Base-by-base conservation (phyloP, 768 basidiomycete genomes). In the Serendipita indica region DNA sequence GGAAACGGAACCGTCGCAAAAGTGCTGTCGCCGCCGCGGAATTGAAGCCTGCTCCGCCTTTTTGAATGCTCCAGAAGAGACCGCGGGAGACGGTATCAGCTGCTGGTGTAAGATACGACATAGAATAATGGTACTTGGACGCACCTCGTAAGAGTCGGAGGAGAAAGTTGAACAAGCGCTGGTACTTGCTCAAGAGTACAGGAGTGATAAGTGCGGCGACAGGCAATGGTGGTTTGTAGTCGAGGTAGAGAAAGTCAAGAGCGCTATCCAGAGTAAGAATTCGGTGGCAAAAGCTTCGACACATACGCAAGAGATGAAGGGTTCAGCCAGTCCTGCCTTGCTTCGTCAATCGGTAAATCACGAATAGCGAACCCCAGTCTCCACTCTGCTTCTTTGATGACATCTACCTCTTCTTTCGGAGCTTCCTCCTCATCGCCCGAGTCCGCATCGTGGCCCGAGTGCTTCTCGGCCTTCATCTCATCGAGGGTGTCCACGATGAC, bases 161-260 rank as follows among this genome's bases (percentile, higher is more conserved):
- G 46, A 90, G 77, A 64, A 91, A 82, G 0, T 84, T 76, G 67
- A 91, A 90, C 61, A 92, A 73, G 37, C 86, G 74, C 63, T 91
- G 87, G 66, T 93, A 93, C 67, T 92, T 93, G 3, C 79, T 82
- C n/a, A 92, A 69, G 32, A 86, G 77, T 3, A 78, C 74, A 0
- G 79, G 73, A 1, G 87, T 80, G 32, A 94, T 84, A 7, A 94
- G 67, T 10, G 82, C 75, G 45, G 82, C 79, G 35, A 94, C 71
- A 0, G 89, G 79, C n/a, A 75, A 75, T 1, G 89, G 88, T n/a
- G 88, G 83, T 64, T 85, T 85, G 69, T 94, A 94, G 63, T 90
- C 82, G 73, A 94, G 82, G 66, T 88, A 89, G 13, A 94, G 71
- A 66, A 93, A 94, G 67, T 93, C 91, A 39, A 94, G 68, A 4